Conservation (phyloP, 1,139 yeast species). For the Suhomyces coccinellae region DNA sequence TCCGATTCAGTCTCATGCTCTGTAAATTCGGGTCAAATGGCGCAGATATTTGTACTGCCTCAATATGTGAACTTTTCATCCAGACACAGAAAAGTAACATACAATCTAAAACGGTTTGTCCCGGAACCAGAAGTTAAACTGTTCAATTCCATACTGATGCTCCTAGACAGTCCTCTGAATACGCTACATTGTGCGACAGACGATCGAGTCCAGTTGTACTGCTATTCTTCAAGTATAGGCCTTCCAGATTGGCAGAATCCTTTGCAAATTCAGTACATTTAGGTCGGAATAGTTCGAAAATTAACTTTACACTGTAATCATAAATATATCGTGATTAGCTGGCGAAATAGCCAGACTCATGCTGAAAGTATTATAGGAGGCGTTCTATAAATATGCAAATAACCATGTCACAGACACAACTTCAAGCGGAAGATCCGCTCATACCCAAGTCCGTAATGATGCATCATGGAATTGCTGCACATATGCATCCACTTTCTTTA, state of each 20-base stretch:
- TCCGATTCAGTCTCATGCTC: constrained; percentile 20
- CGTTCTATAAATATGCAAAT: neutral
- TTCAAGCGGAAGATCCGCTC: neutral
- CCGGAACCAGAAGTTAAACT: constrained; percentile 16
- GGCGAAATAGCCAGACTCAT: too few species aligned
- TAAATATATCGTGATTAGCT: neutral
- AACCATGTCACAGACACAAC: neutral
- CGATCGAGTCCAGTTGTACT: constrained; percentile 24
- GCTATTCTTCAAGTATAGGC: constrained; percentile 21
- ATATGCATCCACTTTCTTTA: neutral
- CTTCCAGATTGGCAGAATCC: constrained; percentile 24
- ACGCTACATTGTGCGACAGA: constrained; percentile 26
- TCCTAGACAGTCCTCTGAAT: constrained; percentile 15
- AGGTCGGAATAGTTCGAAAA: too few species aligned
- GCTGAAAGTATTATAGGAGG: too few species aligned
- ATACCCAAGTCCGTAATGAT: neutral
- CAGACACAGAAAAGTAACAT: constrained; percentile 14
- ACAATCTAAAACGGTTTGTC: constrained; percentile 12
- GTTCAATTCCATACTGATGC: constrained; percentile 12
- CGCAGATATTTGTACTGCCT: constrained; percentile 26
- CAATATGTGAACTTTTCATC: constrained; percentile 15
- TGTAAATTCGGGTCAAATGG: constrained; percentile 20
- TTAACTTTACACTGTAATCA: neutral
- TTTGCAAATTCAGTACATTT: constrained; percentile 14
- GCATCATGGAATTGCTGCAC: neutral